Conservation (phyloP, 2,329 filamentous ascomycete species). For the Penicillium freii region DNA sequence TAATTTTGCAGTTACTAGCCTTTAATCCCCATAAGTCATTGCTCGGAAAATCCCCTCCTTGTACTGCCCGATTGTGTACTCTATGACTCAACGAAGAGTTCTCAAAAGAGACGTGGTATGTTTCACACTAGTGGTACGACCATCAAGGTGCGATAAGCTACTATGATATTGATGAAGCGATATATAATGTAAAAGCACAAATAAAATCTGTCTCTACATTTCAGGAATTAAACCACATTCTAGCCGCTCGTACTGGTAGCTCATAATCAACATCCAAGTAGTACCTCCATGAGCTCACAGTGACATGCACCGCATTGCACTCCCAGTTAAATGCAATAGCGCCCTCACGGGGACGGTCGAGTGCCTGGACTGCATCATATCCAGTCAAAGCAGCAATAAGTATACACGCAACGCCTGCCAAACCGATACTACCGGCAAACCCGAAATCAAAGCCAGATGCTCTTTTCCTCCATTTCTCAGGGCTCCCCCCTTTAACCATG, state of each 20-base stretch:
- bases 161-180: too few relatives aligned
- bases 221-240: not conserved
- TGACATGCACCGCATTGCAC: not conserved
- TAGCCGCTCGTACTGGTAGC: not conserved
- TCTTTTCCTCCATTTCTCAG: not conserved
- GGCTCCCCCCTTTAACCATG: not conserved
- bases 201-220: not conserved
- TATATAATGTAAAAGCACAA: not conserved
- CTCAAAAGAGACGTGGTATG: not conserved
- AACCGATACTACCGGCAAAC: not conserved
- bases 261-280: not conserved
- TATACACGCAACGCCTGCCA: not conserved
- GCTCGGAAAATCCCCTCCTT: not conserved
- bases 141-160: not conserved
- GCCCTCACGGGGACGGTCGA: not conserved
- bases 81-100: not conserved
- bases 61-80: not conserved
- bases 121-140: not conserved
- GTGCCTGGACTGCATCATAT: not conserved
- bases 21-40: not conserved
- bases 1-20: not conserved
- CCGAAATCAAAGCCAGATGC: not conserved
- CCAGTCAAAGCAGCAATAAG: not conserved
- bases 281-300: not conserved
- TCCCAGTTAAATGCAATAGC: not conserved